Base-by-base conservation (phyloP, 1,139 yeast genomes). In the Lodderomyces orthopsilosis region DNA sequence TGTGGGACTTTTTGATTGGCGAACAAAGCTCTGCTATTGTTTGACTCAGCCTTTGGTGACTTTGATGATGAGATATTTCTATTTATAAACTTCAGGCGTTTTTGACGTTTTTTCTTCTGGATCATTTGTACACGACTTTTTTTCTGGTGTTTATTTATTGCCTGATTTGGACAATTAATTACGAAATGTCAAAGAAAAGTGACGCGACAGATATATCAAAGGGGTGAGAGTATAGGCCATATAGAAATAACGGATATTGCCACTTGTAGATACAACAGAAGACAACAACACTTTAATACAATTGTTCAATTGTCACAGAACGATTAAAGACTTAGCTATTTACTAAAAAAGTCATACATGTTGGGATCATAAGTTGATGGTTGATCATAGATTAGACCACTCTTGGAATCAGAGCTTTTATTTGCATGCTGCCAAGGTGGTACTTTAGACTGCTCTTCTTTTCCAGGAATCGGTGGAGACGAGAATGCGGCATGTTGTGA, bases 341-440 rank as follows among this genome's bases (percentile, higher is more conserved):
- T 46, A 7, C 68, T 62, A 48, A 73, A 73, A 46, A 66, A 70
- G 49, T 70, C 65, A 50, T 74, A 74, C 76, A 73, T 73, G 47
- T 70, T 63, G 1, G 79, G 77, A 50, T 70, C 70, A 52, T 74
- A 74, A 1, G 73, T 68, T 0, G 77, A 72, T 1, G 79, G 79
- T 44, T 74, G 74, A 50, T 70, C 70, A 57, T 74, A 74, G 44
- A 74, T 74, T 46, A 71, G 57, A 27, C 56, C 59, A 40, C 43
- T 50, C 30, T 43, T 36, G 38, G 40, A 17, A 17, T 37, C 40
- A 5, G 34, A 30, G n/a, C 41, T 44, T 13, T 35, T 23, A 3
- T 41, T 17, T 13, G 28, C 30, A 10, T 41, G 28, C 26, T 44
- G 40, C 23, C 40, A 24, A 19, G 24, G 42, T n/a, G 27, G 48